Conservation (phyloP, 192 early-diverging fungal species). For the Coemansia sp. region DNA sequence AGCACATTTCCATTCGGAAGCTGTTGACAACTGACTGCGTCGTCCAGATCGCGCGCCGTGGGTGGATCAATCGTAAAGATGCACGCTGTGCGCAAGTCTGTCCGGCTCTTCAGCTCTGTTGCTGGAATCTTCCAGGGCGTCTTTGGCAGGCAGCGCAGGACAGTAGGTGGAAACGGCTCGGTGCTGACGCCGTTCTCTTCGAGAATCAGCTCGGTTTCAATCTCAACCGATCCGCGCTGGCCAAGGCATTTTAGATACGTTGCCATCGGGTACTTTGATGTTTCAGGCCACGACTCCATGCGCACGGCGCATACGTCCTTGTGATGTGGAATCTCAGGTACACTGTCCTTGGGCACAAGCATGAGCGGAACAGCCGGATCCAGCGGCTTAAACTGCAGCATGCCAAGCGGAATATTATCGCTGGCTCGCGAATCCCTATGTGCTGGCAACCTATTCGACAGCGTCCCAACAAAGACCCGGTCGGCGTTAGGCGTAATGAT, state of each 20-base stretch:
- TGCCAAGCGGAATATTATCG: constrained; percentile 10
- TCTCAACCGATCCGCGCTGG: constrained; percentile 69
- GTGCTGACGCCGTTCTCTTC: constrained; percentile 77
- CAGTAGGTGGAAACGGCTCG: constrained; percentile 70
- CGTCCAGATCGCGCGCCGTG: constrained; percentile 53
- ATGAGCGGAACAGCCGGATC: constrained; percentile 26
- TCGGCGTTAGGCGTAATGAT: constrained; percentile 27
- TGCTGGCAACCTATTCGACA: constrained; percentile 11
- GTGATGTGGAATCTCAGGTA: neutral
- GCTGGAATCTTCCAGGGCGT: constrained; percentile 78
- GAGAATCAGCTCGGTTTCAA: constrained; percentile 81
- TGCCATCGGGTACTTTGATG: constrained; percentile 21
- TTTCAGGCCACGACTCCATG: constrained; percentile 19
- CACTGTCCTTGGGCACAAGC: constrained; percentile 13
- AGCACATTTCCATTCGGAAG: constrained; percentile 46
- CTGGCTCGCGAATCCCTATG: neutral
- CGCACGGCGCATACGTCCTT: constrained; percentile 16
- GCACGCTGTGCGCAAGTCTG: constrained; percentile 69
- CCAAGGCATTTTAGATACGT: constrained; percentile 61
- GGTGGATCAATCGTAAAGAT: constrained; percentile 89
- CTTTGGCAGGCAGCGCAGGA: constrained; percentile 72
- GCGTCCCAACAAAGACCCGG: constrained; percentile 28
- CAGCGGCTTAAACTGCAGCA: constrained; percentile 36
- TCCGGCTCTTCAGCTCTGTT: constrained; percentile 64
- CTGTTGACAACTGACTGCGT: constrained; percentile 46